A percentile compares a stretch with the other conserved stretches of the same genome.
These are phyloP conservation scores for Picea abies DNA, from an alignment of 83 land plant species.

Conservation along the genomic window DNA sequence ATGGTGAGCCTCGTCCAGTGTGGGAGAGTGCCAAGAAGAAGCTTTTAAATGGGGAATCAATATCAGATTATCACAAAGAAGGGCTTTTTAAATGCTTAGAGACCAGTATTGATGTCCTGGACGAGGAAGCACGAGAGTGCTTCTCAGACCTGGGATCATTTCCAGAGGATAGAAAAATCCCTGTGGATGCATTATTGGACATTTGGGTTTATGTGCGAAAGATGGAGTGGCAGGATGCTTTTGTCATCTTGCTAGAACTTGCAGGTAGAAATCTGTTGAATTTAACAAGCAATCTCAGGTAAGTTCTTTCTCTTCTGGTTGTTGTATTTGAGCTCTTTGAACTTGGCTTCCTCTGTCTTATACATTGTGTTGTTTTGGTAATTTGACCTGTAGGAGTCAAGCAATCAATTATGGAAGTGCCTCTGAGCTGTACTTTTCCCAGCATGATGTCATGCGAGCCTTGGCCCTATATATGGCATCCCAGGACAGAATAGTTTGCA, in stretches of 20 bases:
- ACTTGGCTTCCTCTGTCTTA: no score
- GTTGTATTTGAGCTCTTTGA: no score
- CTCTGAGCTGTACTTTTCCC: constrained; percentile 42
- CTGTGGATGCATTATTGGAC: constrained; percentile 50
- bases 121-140: constrained; percentile 37
- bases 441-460: constrained; percentile 65
- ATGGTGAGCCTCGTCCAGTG: neutral
- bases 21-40: constrained; percentile 13
- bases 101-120: constrained; percentile 34
- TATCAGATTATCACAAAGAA: neutral
- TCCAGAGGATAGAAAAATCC: constrained; percentile 54
- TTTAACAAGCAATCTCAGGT: constrained; percentile 1
- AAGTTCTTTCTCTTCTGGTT: no score
- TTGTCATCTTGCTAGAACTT: constrained; percentile 52
- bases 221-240: constrained; percentile 56
- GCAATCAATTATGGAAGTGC: constrained; percentile 19
- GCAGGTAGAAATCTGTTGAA: constrained; percentile 50
- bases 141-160: constrained; percentile 61
- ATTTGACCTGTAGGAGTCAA: no score
- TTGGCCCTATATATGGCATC: constrained; percentile 47
- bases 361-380: no score
- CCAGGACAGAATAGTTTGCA: neutral
- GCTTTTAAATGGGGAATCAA: neutral
- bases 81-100: constrained; percentile 38
- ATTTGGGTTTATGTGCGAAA: constrained; percentile 58